Base-by-base conservation (phyloP, 2,329 filamentous ascomycete genomes). In the Fusarium verticillioides region DNA sequence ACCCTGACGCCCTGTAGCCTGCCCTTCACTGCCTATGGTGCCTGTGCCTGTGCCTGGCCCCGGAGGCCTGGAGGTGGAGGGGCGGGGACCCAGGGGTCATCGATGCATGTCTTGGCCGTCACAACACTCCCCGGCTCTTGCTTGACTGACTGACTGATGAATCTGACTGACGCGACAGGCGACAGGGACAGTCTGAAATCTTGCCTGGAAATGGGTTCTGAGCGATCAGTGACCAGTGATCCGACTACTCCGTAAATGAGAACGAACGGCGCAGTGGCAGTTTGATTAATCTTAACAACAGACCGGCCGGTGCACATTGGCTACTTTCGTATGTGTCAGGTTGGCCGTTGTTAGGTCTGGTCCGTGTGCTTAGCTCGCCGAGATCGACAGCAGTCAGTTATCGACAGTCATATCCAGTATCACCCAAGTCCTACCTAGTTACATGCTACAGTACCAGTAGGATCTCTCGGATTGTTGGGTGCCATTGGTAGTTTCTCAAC, bases 91-190 rank as follows among this genome's bases (percentile, higher is more conserved):
- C 68, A 74, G 72, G 75, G 75, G 75, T 64, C 59, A 49, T 60
- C 64, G 60, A 69, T 74, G 72, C 61, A 63, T 69, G 71, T 71
- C 72, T 74, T 65, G 49, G 71, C 49, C 57, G 47, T 74, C 73
- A 69, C 67, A 46, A 69, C 70, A 72, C 64, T 63, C 72, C 52
- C 63, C 53, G 53, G 34, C 44, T 49, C 54, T 36, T 47, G 37
- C 19, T 47, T 61, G 34, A 32, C 30, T 30, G 30, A 30, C 28
- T 37, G 26, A 26, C 26, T 26, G 26, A 26, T 26, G 40, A 43
- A 60, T 66, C 60, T 57, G 50, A 50, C 67, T 73, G 43, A 47
- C 36, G 56, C 50, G 32, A 50, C n/a, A 36, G 40, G 21, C n/a
- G 47, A 60, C 59, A 52, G 43, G 71, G 61, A 59, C 60, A 9